Conservation (phyloP, 176 grass and related monocot genomes). For the Oryza officinalis region DNA sequence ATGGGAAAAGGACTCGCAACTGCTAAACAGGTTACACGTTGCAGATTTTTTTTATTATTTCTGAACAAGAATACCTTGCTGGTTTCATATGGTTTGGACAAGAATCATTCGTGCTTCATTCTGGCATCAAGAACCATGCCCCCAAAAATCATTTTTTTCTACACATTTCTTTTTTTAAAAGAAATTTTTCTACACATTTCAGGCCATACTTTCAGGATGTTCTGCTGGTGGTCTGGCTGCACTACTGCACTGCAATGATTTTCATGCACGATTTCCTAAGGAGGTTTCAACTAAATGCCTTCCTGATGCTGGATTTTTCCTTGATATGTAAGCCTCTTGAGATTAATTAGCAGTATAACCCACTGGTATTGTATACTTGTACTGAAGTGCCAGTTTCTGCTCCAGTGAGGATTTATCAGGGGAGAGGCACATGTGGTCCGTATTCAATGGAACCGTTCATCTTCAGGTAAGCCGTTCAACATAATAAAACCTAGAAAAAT, state of each 20-base stretch:
- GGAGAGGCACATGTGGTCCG: slow-evolving; percentile 45
- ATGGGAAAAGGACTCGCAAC: slow-evolving; percentile 50
- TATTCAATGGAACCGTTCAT: slow-evolving; percentile 49
- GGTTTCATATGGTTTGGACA: background rate
- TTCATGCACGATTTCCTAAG: slow-evolving; percentile 39
- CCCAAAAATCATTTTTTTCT: background rate
- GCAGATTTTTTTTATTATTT: background rate
- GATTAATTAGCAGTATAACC: background rate
- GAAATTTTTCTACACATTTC: slow-evolving; percentile 20
- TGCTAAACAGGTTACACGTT: slow-evolving; percentile 63
- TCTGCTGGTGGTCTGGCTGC: slow-evolving; percentile 84
- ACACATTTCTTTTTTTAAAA: background rate
- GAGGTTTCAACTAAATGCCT: slow-evolving; percentile 66
- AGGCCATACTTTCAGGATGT: slow-evolving; percentile 81
- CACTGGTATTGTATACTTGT: background rate
- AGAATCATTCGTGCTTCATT: background rate
- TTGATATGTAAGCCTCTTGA: slow-evolving; percentile 54
- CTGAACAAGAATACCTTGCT: background rate
- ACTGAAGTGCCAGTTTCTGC: slow-evolving; percentile 1
- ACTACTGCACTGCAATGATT: slow-evolving; percentile 75
- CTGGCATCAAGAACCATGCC: background rate
- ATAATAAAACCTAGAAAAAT: background rate
- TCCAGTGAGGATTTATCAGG: slow-evolving; percentile 71
- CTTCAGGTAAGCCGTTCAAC: slow-evolving; percentile 56
- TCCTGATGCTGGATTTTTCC: slow-evolving; percentile 82